Percentiles rank a stretch among this genome's conserved stretches.
These are phyloP conservation scores for Cladorrhinum samala DNA, from an alignment of 495 filamentous ascomycete species.

Conservation along the genomic window DNA sequence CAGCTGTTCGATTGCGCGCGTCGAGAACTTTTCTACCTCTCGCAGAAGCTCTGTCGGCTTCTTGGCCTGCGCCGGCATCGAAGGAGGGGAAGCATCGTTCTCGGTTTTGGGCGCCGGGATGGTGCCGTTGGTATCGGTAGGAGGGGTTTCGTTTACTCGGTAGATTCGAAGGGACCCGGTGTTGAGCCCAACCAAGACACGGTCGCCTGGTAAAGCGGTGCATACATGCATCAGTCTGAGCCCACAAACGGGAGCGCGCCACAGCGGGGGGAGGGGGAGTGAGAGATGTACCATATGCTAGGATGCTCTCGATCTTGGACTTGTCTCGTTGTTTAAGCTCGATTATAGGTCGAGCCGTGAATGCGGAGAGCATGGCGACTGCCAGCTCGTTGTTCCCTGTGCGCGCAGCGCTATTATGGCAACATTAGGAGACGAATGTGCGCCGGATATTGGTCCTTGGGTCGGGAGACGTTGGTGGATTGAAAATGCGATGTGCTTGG, in stretches of 20 bases:
- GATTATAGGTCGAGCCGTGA: conserved; percentile 90
- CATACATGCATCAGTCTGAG: conserved; percentile 10
- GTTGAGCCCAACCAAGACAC: conserved; percentile 83
- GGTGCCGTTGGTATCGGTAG: conserved; percentile 26
- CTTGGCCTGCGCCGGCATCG: conserved; percentile 24
- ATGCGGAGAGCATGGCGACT: conserved; percentile 87
- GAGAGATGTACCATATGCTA: conserved; percentile 66
- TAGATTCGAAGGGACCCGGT: conserved; percentile 87
- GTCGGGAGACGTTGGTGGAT: too few relatives aligned
- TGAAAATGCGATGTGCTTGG: too few relatives aligned
- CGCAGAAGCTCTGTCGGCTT: conserved; percentile 79
- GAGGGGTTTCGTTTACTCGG: conserved; percentile 63
- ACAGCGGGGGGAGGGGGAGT: too few relatives aligned
- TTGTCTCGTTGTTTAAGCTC: conserved; percentile 94
- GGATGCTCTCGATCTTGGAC: conserved; percentile 87
- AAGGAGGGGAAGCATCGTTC: conserved; percentile 22
- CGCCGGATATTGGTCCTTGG: too few relatives aligned
- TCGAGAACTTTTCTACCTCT: conserved; percentile 90
- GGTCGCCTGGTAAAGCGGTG: conserved; percentile 63
- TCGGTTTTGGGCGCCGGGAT: conserved; percentile 15
- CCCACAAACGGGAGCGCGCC: too few relatives aligned
- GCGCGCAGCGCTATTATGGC: conserved; percentile 14
- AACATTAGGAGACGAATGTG: too few relatives aligned
- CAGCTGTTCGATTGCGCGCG: conserved; percentile 81
- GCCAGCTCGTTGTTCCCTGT: conserved; percentile 20